phyloP scores from a whole-genome alignment of 257 asterid species.

The Ajuga chamaepitys region DNA sequence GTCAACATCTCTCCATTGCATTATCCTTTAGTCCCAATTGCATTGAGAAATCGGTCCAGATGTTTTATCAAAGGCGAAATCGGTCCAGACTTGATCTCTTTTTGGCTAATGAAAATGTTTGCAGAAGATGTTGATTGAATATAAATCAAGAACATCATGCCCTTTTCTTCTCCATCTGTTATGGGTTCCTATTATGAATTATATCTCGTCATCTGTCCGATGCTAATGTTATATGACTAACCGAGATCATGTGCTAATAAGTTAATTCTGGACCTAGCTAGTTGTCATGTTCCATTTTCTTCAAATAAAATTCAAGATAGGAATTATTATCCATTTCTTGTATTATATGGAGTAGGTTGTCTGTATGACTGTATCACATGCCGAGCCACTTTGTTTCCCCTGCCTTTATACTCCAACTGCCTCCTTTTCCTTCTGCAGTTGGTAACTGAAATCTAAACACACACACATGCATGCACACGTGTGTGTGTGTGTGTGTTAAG shows the following conservation, averaged over 20 bases:
- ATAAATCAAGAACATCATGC: not conserved
- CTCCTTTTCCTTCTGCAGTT: not conserved
- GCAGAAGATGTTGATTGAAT: slow-evolving; percentile 19
- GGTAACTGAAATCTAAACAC: not conserved
- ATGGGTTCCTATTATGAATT: not conserved
- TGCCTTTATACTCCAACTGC: too few species aligned
- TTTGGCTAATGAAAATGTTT: slow-evolving; percentile 18
- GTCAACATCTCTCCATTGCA: slow-evolving; percentile 9
- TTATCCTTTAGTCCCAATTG: slow-evolving; percentile 12
- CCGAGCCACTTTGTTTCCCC: not conserved
- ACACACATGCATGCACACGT: not conserved
- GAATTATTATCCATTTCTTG: not conserved
- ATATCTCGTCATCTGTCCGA: not conserved
- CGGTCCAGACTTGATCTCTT: slow-evolving; percentile 9
- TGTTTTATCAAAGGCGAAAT: not conserved
- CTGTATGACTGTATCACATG: not conserved
- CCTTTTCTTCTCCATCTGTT: slow-evolving; percentile 3
- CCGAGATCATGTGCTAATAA: not conserved
- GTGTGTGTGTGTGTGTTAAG: not conserved
- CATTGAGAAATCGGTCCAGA: slow-evolving; percentile 13
- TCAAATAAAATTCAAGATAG: not conserved
- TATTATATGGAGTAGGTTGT: not conserved
- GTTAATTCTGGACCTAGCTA: not conserved
- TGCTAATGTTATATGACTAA: not conserved
- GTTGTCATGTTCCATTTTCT: not conserved